Evolutionary conservation across 2,329 filamentous ascomycete genomes (phyloP).

Genomic region (Ophiocordyceps australis): DNA sequence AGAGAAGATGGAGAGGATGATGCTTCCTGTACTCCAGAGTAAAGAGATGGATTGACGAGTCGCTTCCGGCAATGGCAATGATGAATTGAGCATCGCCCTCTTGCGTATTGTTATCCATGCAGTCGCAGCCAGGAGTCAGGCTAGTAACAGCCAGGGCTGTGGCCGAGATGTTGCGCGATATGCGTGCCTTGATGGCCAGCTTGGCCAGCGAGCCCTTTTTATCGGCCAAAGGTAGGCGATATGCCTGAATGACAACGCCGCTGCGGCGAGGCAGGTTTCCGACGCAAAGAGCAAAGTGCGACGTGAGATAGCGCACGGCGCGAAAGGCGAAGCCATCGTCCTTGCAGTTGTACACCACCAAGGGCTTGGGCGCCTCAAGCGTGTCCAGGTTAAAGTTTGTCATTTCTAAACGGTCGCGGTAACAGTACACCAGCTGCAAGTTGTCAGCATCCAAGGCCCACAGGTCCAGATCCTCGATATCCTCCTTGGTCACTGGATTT

Average conservation of each 20-base stretch:
- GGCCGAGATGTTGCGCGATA: conserved; percentile 53
- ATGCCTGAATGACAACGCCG: conserved; percentile 36
- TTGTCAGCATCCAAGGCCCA: conserved; percentile 37
- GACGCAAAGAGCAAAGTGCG: conserved; percentile 36
- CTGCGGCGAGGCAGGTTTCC: conserved; percentile 40
- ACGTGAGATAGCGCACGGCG: conserved; percentile 38
- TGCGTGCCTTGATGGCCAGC: conserved; percentile 30
- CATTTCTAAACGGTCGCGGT: too few species aligned
- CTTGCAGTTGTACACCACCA: conserved; percentile 29
- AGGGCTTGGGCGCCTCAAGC: too few species aligned
- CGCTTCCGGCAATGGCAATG: conserved; percentile 63
- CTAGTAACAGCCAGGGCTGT: conserved; percentile 57
- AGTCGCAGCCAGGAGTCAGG: not conserved
- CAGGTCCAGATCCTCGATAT: conserved; percentile 55
- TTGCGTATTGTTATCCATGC: too few species aligned
- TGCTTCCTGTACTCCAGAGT: conserved; percentile 51
- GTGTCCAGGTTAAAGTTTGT: too few species aligned
- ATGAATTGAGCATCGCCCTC: conserved; percentile 56
- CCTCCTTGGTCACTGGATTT: too few species aligned
- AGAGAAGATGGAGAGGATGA: conserved; percentile 26
- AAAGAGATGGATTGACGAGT: conserved; percentile 61
- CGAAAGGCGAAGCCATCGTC: conserved; percentile 32
- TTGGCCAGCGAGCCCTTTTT: conserved; percentile 22
- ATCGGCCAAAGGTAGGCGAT: conserved; percentile 27
- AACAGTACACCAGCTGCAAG: conserved; percentile 64